A percentile compares a stretch with the other conserved stretches of the same genome.
phyloP scores from a whole-genome alignment of 371 early-diverging fungal species.

The Mycotypha africana region DNA sequence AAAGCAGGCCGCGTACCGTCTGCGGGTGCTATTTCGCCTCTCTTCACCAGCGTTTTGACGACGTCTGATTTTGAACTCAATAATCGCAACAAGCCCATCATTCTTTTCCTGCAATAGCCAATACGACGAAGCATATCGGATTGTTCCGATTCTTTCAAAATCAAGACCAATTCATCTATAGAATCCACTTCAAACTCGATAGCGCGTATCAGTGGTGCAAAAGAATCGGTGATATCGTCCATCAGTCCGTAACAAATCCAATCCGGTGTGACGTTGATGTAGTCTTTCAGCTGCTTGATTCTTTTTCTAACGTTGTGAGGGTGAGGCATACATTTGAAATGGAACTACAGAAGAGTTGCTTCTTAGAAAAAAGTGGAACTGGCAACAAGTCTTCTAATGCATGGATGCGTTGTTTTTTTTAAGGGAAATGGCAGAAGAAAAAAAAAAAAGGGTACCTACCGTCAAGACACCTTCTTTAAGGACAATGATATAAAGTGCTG shows the following conservation, averaged over 20 bases:
- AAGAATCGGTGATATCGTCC: slow-evolving; percentile 83
- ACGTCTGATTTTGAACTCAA: slow-evolving; percentile 80
- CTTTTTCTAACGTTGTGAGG: slow-evolving; percentile 71
- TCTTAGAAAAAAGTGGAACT: too few relatives aligned
- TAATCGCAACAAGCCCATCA: slow-evolving; percentile 70
- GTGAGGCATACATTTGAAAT: slow-evolving; percentile 67
- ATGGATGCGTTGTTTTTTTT: too few relatives aligned
- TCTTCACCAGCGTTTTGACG: slow-evolving; percentile 71
- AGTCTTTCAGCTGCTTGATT: slow-evolving; percentile 64
- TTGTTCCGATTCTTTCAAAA: slow-evolving; percentile 83
- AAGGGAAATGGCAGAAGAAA: too few relatives aligned
- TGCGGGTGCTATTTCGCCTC: slow-evolving; percentile 52
- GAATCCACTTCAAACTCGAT: slow-evolving; percentile 89
- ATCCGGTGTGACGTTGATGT: slow-evolving; percentile 60
- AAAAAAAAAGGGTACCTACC: too few relatives aligned
- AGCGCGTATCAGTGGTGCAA: slow-evolving; percentile 71
- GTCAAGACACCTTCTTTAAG: slow-evolving; percentile 74
- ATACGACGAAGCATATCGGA: slow-evolving; percentile 86
- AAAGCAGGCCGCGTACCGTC: slow-evolving; percentile 34
- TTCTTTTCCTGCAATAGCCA: slow-evolving; percentile 76
- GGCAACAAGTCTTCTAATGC: too few relatives aligned
- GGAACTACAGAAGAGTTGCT: slow-evolving; percentile 55
- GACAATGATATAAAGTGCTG: slow-evolving; percentile 80
- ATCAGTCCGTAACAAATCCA: slow-evolving; percentile 89
- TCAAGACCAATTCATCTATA: slow-evolving; percentile 87